phyloP scores from a whole-genome alignment of 1,284 basidiomycete species.

The Trametes polyzona region DNA sequence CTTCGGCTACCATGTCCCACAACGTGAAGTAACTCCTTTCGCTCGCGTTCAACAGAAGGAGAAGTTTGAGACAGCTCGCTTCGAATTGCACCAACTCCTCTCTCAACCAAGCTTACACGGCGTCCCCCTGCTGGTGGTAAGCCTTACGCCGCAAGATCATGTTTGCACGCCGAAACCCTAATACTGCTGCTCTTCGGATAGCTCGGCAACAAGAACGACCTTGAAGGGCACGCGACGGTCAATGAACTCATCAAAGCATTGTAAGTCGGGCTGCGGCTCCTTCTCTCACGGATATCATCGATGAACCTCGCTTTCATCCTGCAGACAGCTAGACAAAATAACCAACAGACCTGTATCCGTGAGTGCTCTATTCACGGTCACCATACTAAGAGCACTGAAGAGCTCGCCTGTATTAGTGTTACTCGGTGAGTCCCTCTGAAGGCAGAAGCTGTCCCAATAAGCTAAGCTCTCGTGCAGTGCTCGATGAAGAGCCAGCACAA shows the following conservation, averaged over 20 bases:
- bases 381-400: neutral
- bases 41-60: conserved; percentile 54
- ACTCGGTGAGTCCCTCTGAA: conserved; percentile 59
- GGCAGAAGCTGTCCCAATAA: conserved; percentile 21
- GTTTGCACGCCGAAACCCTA: neutral
- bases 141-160: conserved; percentile 34
- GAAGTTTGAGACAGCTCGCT: conserved; percentile 85
- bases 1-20: neutral
- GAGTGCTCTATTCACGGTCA: conserved; percentile 37
- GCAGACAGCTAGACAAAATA: conserved; percentile 81
- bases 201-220: conserved; percentile 96
- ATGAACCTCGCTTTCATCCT: neutral
- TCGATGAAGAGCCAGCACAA: conserved; percentile 96
- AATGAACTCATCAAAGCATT: conserved; percentile 84
- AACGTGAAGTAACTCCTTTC: neutral
- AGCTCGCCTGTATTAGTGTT: conserved; percentile 56
- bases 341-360: conserved; percentile 86
- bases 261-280: conserved; percentile 49
- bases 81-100: conserved; percentile 89
- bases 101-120: conserved; percentile 72
- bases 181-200: conserved; percentile 32
- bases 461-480: conserved; percentile 51
- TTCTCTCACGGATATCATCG: neutral
- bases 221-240: conserved; percentile 79
- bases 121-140: conserved; percentile 87